Conservation (phyloP, 345 rosid genomes). For the Raphanus raphanistrum region DNA sequence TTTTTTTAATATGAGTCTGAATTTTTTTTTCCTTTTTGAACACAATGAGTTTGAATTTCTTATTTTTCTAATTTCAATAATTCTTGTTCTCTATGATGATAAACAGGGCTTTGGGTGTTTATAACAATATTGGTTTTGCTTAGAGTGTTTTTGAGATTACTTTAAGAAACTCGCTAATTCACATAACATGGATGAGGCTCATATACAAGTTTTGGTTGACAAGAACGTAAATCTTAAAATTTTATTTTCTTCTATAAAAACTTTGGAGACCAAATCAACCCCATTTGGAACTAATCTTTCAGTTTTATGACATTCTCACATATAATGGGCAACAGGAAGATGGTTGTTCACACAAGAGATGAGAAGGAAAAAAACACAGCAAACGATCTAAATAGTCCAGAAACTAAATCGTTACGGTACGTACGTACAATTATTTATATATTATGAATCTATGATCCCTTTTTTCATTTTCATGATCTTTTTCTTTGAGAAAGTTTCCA, state of each 20-base stretch:
- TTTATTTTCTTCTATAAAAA: background rate
- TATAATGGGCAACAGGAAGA: background rate
- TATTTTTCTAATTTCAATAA: background rate
- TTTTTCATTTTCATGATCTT: too few species aligned
- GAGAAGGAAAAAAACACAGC: background rate
- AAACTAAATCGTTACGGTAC: background rate
- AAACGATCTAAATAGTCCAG: background rate
- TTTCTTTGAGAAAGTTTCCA: background rate
- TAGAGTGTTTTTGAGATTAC: background rate
- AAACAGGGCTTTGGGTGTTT: background rate
- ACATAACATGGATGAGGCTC: background rate
- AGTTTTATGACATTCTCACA: background rate
- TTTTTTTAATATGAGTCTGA: background rate
- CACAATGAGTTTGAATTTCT: background rate
- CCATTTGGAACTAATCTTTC: background rate
- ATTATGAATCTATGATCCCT: background rate
- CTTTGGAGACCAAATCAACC: background rate
- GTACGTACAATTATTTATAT: conserved; percentile 1
- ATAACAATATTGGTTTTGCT: background rate
- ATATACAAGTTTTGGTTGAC: background rate
- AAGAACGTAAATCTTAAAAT: background rate
- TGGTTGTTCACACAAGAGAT: background rate
- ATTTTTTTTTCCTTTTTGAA: background rate
- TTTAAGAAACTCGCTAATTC: background rate
- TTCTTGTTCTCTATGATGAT: background rate